Conservation (phyloP, 345 rosid genomes). For the Bruguiera sexangula region DNA sequence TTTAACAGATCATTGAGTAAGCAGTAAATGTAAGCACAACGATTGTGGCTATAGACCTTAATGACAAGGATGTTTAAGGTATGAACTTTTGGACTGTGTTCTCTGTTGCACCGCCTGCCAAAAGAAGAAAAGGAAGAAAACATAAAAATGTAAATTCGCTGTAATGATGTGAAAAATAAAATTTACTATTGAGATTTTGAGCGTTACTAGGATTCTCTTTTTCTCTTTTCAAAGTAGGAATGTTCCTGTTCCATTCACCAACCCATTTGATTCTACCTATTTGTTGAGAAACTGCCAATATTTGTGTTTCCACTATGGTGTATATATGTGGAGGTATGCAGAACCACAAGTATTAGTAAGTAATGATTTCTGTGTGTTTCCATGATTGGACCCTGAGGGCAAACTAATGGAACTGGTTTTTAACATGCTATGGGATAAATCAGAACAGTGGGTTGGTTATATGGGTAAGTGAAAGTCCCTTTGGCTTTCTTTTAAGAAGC, state of each 20-base stretch:
- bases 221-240: neutral
- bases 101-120: too few relatives aligned
- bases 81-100: neutral
- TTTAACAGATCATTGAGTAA: constrained; percentile 58
- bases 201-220: neutral
- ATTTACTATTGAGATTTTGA: too few relatives aligned
- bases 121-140: too few relatives aligned
- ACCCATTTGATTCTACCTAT: neutral
- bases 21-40: constrained; percentile 53
- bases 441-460: constrained; percentile 93
- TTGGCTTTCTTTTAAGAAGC: neutral
- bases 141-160: too few relatives aligned
- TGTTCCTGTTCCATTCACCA: neutral
- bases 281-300: constrained; percentile 6
- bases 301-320: neutral
- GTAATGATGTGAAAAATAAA: too few relatives aligned
- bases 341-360: constrained; percentile 66
- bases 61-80: constrained; percentile 55
- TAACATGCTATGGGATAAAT: constrained; percentile 90
- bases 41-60: constrained; percentile 48
- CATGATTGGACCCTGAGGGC: constrained; percentile 66
- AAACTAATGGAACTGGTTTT: constrained; percentile 87
- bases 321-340: constrained; percentile 15
- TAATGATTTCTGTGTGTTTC: constrained; percentile 91
- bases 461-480: constrained; percentile 49